Base-by-base conservation (phyloP, 176 grass and related monocot genomes). In the Aegilops tauschii region DNA sequence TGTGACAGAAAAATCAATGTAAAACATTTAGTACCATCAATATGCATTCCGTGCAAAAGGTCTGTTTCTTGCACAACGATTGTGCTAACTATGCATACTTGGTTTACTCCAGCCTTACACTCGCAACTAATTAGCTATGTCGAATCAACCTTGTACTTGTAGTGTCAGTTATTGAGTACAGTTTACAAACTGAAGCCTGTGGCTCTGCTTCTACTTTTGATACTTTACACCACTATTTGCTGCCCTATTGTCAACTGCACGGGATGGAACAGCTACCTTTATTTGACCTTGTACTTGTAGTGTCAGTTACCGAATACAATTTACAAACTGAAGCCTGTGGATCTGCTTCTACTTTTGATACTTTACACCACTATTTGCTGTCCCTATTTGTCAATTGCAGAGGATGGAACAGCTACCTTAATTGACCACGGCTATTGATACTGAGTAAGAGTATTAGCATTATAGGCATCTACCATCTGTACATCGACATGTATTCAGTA, bases 151-250 rank as follows among this genome's bases (percentile, higher is more conserved):
- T 59, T 59, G 56, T 59, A 37, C 9, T 27, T 25, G n/a, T 63
- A 76, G 27, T 76, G 45, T 76, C 42, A 75, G 45, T 42, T 76
- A 68, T 56, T 59, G 66, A n/a, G 45, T 52, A 82, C 8, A 80
- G 9, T 56, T 56, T 80, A 58, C 47, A 36, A 67, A 81, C 67
- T 61, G 23, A 80, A 65, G 8, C 31, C 44, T 66, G 13, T 58
- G 47, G 49, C 74, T 68, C 54, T 62, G 35, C 71, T 77, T 76
- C 16, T 36, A 40, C 45, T 37, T 80, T 14, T 80, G 56, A 30
- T 85, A 80, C 84, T 85, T 89, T 34, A 39, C 75, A 84, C n/a
- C 29, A 78, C 73, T 78, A 27, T 77, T 40, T 50, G 12, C 40
- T 64, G 16, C 75, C 35, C 52, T 63, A 9, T 20, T 36, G 36